Evolutionary conservation across 2,329 filamentous ascomycete species (phyloP), one percentile per base, ranked within the genome.

Genomic region (Nectriaceae sp.): DNA sequence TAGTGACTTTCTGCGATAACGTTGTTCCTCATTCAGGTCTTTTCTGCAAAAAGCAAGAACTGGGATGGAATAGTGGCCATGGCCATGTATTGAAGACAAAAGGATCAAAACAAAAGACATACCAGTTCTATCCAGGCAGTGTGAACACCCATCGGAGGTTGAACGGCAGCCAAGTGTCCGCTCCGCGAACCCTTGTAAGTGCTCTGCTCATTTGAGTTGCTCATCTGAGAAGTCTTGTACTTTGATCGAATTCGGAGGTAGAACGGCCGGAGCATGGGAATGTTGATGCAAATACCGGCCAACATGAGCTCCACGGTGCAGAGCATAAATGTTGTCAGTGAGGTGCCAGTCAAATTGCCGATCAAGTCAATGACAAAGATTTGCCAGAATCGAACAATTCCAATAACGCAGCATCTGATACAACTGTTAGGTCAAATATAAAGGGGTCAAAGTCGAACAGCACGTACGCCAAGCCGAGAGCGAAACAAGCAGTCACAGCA

Each of bases 401-500:
- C 51, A 21, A 48, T 44, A 21, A 42, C 38, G 15, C 40, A 42
- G 31, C 29, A 22, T 31, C 35, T 44, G 19, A 15, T n/a, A 26
- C 4, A 33, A 50, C 54, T n/a, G n/a, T n/a, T n/a, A n/a, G n/a
- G n/a, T n/a, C n/a, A n/a, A n/a, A n/a, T n/a, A n/a, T n/a, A n/a
- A n/a, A n/a, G n/a, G n/a, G n/a, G n/a, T n/a, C n/a, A n/a, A n/a
- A n/a, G n/a, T n/a, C n/a, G n/a, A n/a, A n/a, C n/a, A n/a, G n/a
- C n/a, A n/a, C n/a, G 11, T 39, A 60, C 59, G 57, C 53, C 3
- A 60, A 37, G 31, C 56, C 53, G 4, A 62, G 53, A 4, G 50
- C 48, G 11, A 61, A 62, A 21, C 57, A 59, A 5, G 55, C 38
- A 6, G 52, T 60, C 13, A 65, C 50, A 16, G 51, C 62, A 35